Conservation (phyloP, 305 asterid genomes). For the Solanum hybrid region DNA sequence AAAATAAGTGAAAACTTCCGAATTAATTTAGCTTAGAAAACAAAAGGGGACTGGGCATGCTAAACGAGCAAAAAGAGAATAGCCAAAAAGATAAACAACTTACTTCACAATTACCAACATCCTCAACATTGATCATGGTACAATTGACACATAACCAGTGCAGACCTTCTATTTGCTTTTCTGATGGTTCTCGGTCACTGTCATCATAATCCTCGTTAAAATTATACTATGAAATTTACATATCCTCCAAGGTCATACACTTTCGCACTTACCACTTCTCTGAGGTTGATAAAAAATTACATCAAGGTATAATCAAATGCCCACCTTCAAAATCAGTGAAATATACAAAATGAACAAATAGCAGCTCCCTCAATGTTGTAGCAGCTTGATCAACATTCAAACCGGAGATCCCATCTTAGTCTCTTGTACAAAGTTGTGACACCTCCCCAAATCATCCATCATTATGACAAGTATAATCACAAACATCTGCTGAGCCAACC, state of each 20-base stretch:
- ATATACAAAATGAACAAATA: not conserved
- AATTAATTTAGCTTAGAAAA: not conserved
- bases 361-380: not conserved
- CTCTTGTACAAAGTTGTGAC: no score
- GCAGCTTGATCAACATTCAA: not conserved
- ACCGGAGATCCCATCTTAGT: no score
- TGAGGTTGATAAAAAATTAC: conserved; percentile 20
- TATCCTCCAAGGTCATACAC: conserved; percentile 55
- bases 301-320: not conserved
- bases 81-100: conserved; percentile 10
- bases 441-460: no score
- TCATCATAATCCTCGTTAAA: conserved; percentile 67
- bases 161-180: conserved; percentile 25
- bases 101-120: conserved; percentile 53
- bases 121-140: conserved; percentile 59
- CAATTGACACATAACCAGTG: conserved; percentile 91
- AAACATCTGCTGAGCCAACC: no score
- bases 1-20: not conserved
- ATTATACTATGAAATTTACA: conserved; percentile 43
- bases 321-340: not conserved
- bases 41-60: not conserved
- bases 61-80: not conserved
- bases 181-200: conserved; percentile 73
- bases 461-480: no score
- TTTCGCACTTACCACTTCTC: conserved; percentile 35